Evolutionary conservation across 2,329 filamentous ascomycete genomes (phyloP).

Genomic region (Exophiala sideris): DNA sequence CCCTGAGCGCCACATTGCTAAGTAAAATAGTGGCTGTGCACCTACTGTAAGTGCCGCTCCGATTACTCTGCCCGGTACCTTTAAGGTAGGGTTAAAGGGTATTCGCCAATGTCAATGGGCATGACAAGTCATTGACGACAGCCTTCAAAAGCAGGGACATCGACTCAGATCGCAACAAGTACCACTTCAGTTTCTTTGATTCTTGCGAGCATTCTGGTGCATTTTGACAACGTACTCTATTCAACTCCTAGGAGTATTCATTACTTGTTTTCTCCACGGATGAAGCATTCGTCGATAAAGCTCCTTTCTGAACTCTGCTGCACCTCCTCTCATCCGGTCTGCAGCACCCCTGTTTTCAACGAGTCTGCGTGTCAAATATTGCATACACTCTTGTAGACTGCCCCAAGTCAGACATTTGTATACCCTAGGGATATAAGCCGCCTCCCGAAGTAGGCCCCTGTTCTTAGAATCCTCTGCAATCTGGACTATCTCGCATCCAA

Average conservation of each 20-base stretch:
- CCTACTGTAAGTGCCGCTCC: too few relatives aligned
- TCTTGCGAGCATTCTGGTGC: too few relatives aligned
- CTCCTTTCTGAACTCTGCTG: constrained; percentile 63
- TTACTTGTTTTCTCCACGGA: neutral
- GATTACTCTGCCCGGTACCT: too few relatives aligned
- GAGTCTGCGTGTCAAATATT: constrained; percentile 61
- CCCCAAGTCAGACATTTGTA: constrained; percentile 62
- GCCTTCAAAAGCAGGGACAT: too few relatives aligned
- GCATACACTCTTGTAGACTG: constrained; percentile 57
- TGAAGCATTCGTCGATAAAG: constrained; percentile 32
- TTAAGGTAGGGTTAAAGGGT: too few relatives aligned
- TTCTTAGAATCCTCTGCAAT: constrained; percentile 27
- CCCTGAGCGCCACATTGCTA: too few relatives aligned
- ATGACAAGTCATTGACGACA: too few relatives aligned
- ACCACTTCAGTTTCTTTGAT: too few relatives aligned
- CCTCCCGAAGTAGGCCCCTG: constrained; percentile 24
- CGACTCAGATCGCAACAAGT: too few relatives aligned
- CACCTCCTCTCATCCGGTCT: constrained; percentile 58
- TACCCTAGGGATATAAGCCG: constrained; percentile 42
- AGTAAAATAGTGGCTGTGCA: too few relatives aligned
- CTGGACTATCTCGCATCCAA: constrained; percentile 59
- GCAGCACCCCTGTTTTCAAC: constrained; percentile 73
- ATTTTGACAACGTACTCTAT: too few relatives aligned
- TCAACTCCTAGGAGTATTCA: neutral
- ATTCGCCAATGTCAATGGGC: too few relatives aligned